Conservation (phyloP, 148 eudicot species). For the Dysphania ambrosioides region DNA sequence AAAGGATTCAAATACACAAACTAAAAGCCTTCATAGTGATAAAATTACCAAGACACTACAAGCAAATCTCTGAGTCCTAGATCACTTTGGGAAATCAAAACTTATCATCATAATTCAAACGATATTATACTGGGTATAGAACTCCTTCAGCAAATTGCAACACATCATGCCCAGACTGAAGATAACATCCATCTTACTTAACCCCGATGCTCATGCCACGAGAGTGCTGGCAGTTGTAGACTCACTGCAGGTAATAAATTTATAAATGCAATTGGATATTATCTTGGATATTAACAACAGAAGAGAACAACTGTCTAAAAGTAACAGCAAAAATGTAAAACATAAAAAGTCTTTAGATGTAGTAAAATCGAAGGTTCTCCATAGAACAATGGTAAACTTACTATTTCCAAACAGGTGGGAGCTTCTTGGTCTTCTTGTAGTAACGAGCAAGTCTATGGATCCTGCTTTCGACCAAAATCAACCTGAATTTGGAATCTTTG, state of each 20-base stretch:
- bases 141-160: constrained; percentile 11
- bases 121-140: constrained; percentile 16
- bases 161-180: constrained; percentile 2
- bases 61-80: background rate
- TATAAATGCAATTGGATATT: background rate
- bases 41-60: constrained; percentile 4
- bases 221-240: constrained; percentile 40
- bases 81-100: constrained; percentile 15
- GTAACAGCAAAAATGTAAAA: background rate
- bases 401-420: constrained; percentile 42
- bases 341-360: background rate
- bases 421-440: constrained; percentile 44
- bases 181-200: background rate
- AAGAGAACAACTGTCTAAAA: background rate
- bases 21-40: constrained; percentile 6
- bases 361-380: background rate
- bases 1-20: background rate
- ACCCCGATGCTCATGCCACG: constrained; percentile 22
- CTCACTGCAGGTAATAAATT: constrained; percentile 25
- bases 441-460: constrained; percentile 41
- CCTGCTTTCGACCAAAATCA: constrained; percentile 41
- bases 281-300: background rate
- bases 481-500: constrained; percentile 37
- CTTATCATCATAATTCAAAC: constrained; percentile 8
- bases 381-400: background rate